A percentile compares a stretch with the other conserved stretches of the same genome.
These are phyloP conservation scores for Cephaloascus fragrans DNA, from an alignment of 805 yeast species.

Conservation along the genomic window DNA sequence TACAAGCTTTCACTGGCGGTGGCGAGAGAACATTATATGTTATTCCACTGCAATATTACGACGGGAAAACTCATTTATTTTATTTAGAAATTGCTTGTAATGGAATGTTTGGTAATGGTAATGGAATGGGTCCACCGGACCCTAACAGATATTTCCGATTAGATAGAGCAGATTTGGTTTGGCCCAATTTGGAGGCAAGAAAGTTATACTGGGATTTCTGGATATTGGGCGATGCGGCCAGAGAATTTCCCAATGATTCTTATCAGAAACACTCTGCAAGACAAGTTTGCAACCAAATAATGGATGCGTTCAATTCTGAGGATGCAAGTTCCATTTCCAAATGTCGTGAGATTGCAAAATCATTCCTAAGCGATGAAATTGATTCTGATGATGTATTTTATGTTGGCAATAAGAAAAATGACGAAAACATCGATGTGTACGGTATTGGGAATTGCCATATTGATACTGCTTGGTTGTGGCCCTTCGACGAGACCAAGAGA, in stretches of 20 bases:
- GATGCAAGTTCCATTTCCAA: conserved; percentile 45
- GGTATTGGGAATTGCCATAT: conserved; percentile 95
- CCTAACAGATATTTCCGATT: conserved; percentile 64
- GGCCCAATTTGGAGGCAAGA: conserved; percentile 75
- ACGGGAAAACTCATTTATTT: conserved; percentile 47
- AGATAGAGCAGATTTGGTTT: conserved; percentile 62
- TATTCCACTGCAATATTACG: conserved; percentile 37
- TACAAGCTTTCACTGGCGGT: conserved; percentile 82
- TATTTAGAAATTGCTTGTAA: conserved; percentile 89
- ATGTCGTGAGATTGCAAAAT: conserved; percentile 59
- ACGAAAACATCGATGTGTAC: conserved; percentile 45
- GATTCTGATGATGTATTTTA: conserved; percentile 60
- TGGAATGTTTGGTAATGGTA: conserved; percentile 79
- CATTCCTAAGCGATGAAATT: conserved; percentile 54
- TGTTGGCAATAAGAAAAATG: no score
- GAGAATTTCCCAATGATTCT: conserved; percentile 65
- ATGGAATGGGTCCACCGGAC: conserved; percentile 58
- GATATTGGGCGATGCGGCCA: conserved; percentile 84
- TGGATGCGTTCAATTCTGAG: conserved; percentile 71
- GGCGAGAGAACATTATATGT: conserved; percentile 71
- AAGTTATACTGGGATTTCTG: conserved; percentile 73
- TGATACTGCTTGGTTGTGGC: conserved; percentile 99
- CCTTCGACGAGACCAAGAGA: conserved; percentile 93
- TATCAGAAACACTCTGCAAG: conserved; percentile 84
- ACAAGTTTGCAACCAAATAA: conserved; percentile 68